These are phyloP conservation scores for Aspergillus sp. DNA, from an alignment of 2,329 filamentous ascomycete species.

Conservation along the genomic window DNA sequence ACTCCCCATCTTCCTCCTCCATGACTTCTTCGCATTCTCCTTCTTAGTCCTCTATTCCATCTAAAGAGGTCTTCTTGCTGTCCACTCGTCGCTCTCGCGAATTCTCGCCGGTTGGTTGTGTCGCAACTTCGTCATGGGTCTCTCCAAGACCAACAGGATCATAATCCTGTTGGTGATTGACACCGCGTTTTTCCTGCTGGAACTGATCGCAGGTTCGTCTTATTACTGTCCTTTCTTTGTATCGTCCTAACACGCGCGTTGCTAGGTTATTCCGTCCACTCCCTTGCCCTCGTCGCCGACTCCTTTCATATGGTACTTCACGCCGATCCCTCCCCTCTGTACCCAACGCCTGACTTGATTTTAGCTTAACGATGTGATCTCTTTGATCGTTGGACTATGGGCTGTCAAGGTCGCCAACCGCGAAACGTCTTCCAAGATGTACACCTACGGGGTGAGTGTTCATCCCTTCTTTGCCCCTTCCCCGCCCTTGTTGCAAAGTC, in stretches of 20 bases:
- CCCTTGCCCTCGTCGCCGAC: conserved; percentile 91
- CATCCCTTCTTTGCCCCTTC: conserved; percentile 25
- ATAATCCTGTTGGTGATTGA: conserved; percentile 92
- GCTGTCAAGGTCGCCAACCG: conserved; percentile 87
- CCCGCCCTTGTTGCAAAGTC: conserved; percentile 1
- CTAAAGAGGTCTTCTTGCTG: background rate
- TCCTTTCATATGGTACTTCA: conserved; percentile 90
- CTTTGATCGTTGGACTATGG: conserved; percentile 89
- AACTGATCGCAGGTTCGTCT: conserved; percentile 71
- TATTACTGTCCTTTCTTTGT: background rate
- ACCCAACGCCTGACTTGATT: conserved; percentile 7
- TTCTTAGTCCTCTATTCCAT: background rate
- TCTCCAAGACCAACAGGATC: conserved; percentile 92
- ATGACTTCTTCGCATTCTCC: conserved; percentile 31
- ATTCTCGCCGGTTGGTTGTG: conserved; percentile 30
- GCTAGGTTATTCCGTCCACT: conserved; percentile 79
- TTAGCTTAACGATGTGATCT: conserved; percentile 95
- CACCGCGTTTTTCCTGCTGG: conserved; percentile 84
- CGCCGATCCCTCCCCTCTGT: background rate
- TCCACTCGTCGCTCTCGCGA: conserved; percentile 6
- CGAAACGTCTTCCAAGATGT: conserved; percentile 80
- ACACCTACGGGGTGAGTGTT: conserved; percentile 82
- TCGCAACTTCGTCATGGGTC: conserved; percentile 64
- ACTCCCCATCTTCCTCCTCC: background rate
- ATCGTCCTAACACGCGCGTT: conserved; percentile 21